Conservation (phyloP, 108 stramenopile genomes). For the Schizochytrium sp. region DNA sequence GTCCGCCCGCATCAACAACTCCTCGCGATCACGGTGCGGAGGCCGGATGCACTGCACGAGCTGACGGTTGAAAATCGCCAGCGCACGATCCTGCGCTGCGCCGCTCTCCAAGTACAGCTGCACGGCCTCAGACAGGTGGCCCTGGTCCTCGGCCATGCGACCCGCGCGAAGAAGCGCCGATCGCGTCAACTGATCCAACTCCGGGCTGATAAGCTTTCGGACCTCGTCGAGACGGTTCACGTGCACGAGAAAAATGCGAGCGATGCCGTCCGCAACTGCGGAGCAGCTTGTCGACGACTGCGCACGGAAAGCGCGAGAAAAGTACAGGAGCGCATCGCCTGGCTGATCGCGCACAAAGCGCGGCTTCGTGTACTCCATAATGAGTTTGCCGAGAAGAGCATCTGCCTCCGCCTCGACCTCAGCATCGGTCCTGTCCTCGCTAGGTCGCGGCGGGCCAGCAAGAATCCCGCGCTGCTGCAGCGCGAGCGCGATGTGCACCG, state of each 20-base stretch:
- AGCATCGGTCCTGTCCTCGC: not conserved
- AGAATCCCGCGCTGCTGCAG: not conserved
- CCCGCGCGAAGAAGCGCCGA: not conserved
- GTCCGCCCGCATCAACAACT: not conserved
- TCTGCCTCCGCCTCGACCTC: not conserved
- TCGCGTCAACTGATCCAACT: not conserved
- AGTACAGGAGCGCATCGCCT: not conserved
- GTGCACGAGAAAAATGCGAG: not conserved
- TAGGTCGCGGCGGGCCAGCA: not conserved
- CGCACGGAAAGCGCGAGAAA: not conserved
- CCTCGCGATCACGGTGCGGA: not conserved
- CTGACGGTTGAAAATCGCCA: not conserved
- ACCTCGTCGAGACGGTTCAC: not conserved
- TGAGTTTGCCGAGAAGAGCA: not conserved
- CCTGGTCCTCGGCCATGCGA: not conserved
- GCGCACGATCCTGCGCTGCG: not conserved
- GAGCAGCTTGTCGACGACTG: not conserved
- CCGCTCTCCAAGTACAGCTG: not conserved
- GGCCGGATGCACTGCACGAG: not conserved
- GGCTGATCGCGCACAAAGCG: not conserved
- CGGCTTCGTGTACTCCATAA: not conserved
- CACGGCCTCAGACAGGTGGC: not conserved
- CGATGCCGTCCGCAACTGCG: not conserved
- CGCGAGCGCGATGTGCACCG: not conserved
- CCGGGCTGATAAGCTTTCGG: not conserved